Evolutionary conservation across 164 flowering plant species (phyloP), one percentile per base, ranked within the genome.

Genomic region (Annona squamosa): DNA sequence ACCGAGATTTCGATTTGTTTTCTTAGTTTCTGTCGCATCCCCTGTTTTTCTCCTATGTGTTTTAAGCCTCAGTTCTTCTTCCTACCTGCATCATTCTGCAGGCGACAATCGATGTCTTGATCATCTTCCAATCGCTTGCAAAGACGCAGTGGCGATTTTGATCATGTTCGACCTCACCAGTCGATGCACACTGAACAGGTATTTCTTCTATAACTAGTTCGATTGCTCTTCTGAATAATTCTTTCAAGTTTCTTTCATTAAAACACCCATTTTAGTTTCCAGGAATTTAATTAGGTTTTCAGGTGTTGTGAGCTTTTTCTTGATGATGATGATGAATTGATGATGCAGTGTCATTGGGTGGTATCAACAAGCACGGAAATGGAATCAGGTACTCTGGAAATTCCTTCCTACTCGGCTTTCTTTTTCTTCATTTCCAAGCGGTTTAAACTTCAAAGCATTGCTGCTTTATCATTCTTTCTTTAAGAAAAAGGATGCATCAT

Each of bases 131-230:
- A 76, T 91, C 3, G 97, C 97, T 47, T 94, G 98, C 72, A 90
- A 87, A 84, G 97, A 90, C 75, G 85, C 97, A 43, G 94, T 84
- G 13, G 97, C 98, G 47, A 87, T 94, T 56, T 77, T 94, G 71
- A 84, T 88, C 76, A 90, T 94, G 98, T 94, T 94, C 76, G 98
- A 91, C 84, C 96, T 94, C 9, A 94, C 98, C 0, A 90, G 93
- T 79, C 84, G 98, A 5, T 76, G 88, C 79, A 94, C 98, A 1
- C 86, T 94, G 63, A 88, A 92, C 76, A 92, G 94, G 98, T 94
- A 26, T 48, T 70, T 72, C 26, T 62, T 48, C 46, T 16, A 6
- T 63, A 41, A 37, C 45, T 43, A 37, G 5, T 64, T 64, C 42
- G 68, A 16, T 65, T 5, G 7, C 7, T 67, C 17, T 43, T 52